Base-by-base conservation (phyloP, 805 yeast species). In the Teunomyces atbi region DNA sequence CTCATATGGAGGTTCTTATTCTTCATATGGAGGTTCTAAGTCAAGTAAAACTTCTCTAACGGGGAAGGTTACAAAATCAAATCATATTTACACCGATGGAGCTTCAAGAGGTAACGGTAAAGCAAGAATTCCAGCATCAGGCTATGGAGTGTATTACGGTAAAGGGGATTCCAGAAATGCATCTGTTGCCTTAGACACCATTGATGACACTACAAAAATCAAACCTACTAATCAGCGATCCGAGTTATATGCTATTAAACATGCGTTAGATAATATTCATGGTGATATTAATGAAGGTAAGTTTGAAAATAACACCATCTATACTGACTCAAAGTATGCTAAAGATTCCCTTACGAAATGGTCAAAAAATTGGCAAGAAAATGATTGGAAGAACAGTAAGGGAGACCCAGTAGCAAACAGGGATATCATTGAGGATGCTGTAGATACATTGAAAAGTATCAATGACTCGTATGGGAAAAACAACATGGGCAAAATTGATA, bases 101-200 rank as follows among this genome's bases (percentile, higher is more conserved):
- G 86, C 96, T 0, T 72, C 83, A 0, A 66, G 82, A 7, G 75
- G 78, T 4, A 84, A 85, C 55, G 90, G 89, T 0, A 66, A 57
- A 16, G 39, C 42, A 0, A 52, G 54, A 6, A 69, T 76, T 1
- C 59, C 61, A 2, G 50, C 53, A 10, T 82, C 84, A 0, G 97
- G 97, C 0, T 82, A 78, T 56, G 97, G 96, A 19, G 86, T 86
- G 0, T 89, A 68, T 60, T 88, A 76, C 60, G 91, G 89, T 0
- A 66, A 54, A 0, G 57, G 62, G 29, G 85, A 83, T 55, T 48
- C 72, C 2, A 62, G 85, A 38, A 86, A 86, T 59, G 66, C 72
- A 7, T 70, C 84, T 0, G 79, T 71, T 4, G 79, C 84, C 0
- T 67, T 89, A 20, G 73, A 69, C 2, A 62, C 33, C 2, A 38